Evolutionary conservation across 345 rosid genomes (phyloP).

Genomic region (Salix exigua): DNA sequence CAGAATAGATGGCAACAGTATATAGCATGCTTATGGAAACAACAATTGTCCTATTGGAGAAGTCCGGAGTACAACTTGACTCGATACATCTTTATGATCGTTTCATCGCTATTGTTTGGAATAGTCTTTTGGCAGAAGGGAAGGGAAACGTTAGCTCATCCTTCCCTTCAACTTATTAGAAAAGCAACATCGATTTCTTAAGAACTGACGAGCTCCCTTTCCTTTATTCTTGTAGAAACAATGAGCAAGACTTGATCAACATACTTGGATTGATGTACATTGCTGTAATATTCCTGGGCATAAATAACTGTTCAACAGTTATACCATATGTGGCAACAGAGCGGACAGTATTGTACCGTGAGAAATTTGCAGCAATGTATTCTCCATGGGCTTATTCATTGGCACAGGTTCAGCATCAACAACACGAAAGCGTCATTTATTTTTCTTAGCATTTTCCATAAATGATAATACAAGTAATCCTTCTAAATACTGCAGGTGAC

Average conservation of each 20-base stretch:
- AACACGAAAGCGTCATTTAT: neutral
- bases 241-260: neutral
- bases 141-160: neutral
- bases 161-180: neutral
- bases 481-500: conserved; percentile 10
- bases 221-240: neutral
- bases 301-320: neutral
- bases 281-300: too few relatives aligned
- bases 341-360: neutral
- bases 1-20: conserved; percentile 43
- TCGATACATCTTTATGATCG: conserved; percentile 26
- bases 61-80: conserved; percentile 48
- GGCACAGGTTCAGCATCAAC: neutral
- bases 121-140: conserved; percentile 49
- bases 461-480: too few relatives aligned
- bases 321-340: neutral
- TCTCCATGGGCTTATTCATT: conserved; percentile 2
- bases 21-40: conserved; percentile 61
- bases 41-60: conserved; percentile 56
- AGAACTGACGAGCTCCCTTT: neutral
- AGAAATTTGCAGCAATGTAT: conserved; percentile 1
- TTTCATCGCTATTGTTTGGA: conserved; percentile 37
- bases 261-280: too few relatives aligned
- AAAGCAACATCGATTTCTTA: neutral
- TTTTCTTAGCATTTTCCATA: neutral